Evolutionary conservation across 345 rosid species (phyloP), one percentile per base, ranked within the genome.

Genomic region (Mallotus nudiflorus): DNA sequence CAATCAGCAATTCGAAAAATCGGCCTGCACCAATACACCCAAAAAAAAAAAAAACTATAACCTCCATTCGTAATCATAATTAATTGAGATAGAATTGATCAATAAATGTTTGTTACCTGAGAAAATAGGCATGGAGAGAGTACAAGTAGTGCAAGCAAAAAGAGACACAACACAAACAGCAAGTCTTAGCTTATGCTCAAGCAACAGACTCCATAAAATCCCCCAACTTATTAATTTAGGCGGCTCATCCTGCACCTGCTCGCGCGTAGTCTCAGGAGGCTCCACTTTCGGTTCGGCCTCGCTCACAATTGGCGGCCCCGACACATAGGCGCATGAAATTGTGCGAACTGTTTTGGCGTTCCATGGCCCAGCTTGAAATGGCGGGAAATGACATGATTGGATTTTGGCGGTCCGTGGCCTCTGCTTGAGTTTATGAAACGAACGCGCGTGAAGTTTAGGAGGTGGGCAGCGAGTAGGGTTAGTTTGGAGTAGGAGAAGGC

Each of bases 41-140:
- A 24, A 29, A 9, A 35, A 15, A 14, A 57, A 57, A 4, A 52
- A 52, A 0, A 27, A 57, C 2, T 3, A 42, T 42, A 42, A 42
- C 11, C 46, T 42, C 46, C 42, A 39, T 39, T 39, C 42, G 9
- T 39, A n/a, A n/a, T n/a, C n/a, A n/a, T n/a, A n/a, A n/a, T n/a
- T n/a, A n/a, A n/a, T n/a, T n/a, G n/a, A n/a, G n/a, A n/a, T n/a
- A n/a, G n/a, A n/a, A n/a, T n/a, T n/a, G n/a, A n/a, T n/a, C n/a
- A n/a, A n/a, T n/a, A n/a, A n/a, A n/a, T 33, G 37, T 33, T 28
- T 40, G 9, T 19, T 69, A 89, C 98, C 98, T 27, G 98, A 94
- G 67, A 86, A 94, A 27, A 94, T 71, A 29, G 97, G 95, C 97
- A 88, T 86, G 19, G 97, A 89, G 69, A 94, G 96, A 66, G 97